phyloP scores from a whole-genome alignment of 805 yeast species.

The Clavispora vitiphila region DNA sequence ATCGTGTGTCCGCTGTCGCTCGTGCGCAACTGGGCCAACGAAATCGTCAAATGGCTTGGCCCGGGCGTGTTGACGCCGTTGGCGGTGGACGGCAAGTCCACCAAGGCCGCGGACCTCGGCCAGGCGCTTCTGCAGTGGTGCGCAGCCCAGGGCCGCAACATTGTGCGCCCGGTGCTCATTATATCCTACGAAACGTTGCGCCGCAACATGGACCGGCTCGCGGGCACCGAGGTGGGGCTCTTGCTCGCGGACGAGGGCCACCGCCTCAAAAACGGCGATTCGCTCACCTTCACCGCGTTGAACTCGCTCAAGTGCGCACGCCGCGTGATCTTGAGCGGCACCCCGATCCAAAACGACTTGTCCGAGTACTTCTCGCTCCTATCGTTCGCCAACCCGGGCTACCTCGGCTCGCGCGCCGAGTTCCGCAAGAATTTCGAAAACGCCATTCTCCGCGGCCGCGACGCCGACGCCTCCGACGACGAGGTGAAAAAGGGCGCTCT shows the following conservation, averaged over 20 bases:
- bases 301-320: conserved; percentile 80
- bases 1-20: conserved; percentile 94
- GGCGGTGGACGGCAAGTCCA: conserved; percentile 87
- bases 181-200: conserved; percentile 92
- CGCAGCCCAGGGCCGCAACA: conserved; percentile 75
- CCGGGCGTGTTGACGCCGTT: conserved; percentile 83
- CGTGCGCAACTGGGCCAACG: conserved; percentile 97
- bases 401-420: conserved; percentile 77
- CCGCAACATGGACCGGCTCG: conserved; percentile 71
- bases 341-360: conserved; percentile 94
- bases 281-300: conserved; percentile 82
- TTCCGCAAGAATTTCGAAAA: conserved; percentile 82
- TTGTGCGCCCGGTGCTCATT: conserved; percentile 89
- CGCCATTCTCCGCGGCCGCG: conserved; percentile 79
- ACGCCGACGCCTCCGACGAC: conserved; percentile 79
- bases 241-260: conserved; percentile 50
- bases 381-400: conserved; percentile 91
- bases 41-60: conserved; percentile 91
- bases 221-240: conserved; percentile 77
- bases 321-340: conserved; percentile 89
- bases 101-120: conserved; percentile 64
- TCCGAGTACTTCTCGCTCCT: conserved; percentile 89
- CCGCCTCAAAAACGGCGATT: conserved; percentile 65
- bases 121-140: conserved; percentile 79
- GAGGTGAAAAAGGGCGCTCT: conserved; percentile 66